Evolutionary conservation across 495 filamentous ascomycete genomes (phyloP), one percentile per base, ranked within the genome.

Genomic region (Schizothecium vesticola): DNA sequence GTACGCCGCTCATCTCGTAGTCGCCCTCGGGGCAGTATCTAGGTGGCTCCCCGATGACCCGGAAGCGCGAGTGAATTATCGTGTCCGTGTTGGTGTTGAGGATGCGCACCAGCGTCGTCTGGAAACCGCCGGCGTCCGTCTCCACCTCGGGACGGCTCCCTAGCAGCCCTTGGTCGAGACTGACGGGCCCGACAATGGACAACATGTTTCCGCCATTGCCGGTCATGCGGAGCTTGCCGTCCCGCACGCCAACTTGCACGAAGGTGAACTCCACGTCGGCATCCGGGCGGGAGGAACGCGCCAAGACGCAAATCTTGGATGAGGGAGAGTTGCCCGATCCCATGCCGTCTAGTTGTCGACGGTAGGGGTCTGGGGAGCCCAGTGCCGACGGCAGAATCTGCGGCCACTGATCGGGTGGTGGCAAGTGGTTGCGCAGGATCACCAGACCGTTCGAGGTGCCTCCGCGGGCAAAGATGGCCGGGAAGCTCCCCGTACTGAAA

Each of bases 161-260:
- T 5, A 86, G 74, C 11, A 91, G 29, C 28, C 85, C 80, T 28
- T 80, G 71, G 67, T 92, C 86, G 22, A 88, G 79, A 1, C 87
- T 86, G 69, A 84, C 88, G 0, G 90, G 88, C 0, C 91, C 90
- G 61, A 93, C 84, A 0, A 88, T 85, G 26, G 83, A 81, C 0
- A 78, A 85, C 89, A 92, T 91, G 69, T 92, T 92, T 9, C 90
- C 90, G 70, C 90, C 92, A 72, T 91, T 92, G 13, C 88, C 86
- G 1, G 86, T 86, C 67, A 86, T 84, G 74, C 92, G 90, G 2
- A 92, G 80, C 16, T 77, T 73, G 10, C 76, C 78, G 66, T 87
- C 83, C 57, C 80, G 80, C 64, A 92, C 81, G 0, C 89, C 89
- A 2, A 92, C 81, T 25, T 88, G 86, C 3, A 88, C 85, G 68